phyloP scores from a whole-genome alignment of 2,329 filamentous ascomycete genomes.

The Pezicula radicicola region DNA sequence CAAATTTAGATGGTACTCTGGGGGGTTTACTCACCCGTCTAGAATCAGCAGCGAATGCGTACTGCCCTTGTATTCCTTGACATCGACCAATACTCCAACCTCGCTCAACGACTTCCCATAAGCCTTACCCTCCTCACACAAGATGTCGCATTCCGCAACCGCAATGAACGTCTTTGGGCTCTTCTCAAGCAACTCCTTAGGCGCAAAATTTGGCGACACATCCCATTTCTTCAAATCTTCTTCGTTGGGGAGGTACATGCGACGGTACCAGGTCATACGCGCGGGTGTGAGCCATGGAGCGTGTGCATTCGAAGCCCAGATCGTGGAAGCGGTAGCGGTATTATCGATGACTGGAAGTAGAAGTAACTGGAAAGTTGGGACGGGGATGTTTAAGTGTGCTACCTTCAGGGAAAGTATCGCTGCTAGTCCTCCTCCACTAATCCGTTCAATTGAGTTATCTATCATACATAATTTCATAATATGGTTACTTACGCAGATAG shows the following conservation, averaged over 20 bases:
- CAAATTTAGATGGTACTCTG: not conserved
- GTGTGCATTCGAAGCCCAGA: slow-evolving; percentile 46
- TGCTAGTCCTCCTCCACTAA: slow-evolving; percentile 45
- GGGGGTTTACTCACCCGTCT: slow-evolving; percentile 34
- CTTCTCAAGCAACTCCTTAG: slow-evolving; percentile 43
- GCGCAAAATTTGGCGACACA: slow-evolving; percentile 44
- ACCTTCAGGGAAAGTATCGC: slow-evolving; percentile 46
- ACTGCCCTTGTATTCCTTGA: slow-evolving; percentile 47
- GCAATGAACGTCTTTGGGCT: slow-evolving; percentile 48
- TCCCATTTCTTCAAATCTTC: slow-evolving; percentile 43
- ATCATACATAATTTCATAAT: not conserved
- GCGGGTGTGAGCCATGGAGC: slow-evolving; percentile 47
- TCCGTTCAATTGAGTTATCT: slow-evolving; percentile 24
- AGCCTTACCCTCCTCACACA: slow-evolving; percentile 47
- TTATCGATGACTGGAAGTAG: slow-evolving; percentile 56
- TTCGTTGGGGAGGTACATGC: slow-evolving; percentile 48
- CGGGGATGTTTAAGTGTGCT: slow-evolving; percentile 22
- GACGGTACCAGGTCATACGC: slow-evolving; percentile 57
- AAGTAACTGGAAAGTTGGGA: slow-evolving; percentile 39
- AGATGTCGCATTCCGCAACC: slow-evolving; percentile 49
- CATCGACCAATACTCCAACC: slow-evolving; percentile 41
- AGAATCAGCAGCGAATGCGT: slow-evolving; percentile 54
- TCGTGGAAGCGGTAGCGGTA: slow-evolving; percentile 45
- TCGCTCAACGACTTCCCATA: slow-evolving; percentile 43
- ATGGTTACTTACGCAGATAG: slow-evolving; percentile 35